A percentile compares a stretch with the other conserved stretches of the same genome.
These are phyloP conservation scores for Mortierella sp. DNA, from an alignment of 371 early-diverging fungal genomes.

Conservation along the genomic window DNA sequence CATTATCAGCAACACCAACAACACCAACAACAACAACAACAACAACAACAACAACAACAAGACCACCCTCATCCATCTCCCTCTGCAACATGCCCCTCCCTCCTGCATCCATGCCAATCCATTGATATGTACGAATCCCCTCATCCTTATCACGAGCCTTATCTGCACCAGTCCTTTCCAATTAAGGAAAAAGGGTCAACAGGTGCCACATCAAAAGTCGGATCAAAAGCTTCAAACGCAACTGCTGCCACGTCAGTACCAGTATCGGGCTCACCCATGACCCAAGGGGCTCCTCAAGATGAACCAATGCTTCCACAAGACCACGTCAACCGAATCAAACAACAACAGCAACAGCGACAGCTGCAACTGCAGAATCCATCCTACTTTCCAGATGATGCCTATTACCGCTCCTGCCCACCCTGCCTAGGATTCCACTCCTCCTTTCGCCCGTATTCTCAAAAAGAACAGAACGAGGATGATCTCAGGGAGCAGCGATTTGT, in stretches of 20 bases:
- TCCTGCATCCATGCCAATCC: constrained; percentile 11
- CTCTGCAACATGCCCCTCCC: constrained; percentile 11
- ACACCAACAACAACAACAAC: constrained; percentile 6
- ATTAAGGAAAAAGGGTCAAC: constrained; percentile 34
- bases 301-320: constrained; percentile 9
- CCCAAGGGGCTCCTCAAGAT: background rate
- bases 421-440: constrained; percentile 23
- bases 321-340: constrained; percentile 16
- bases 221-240: background rate
- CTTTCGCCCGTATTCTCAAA: background rate
- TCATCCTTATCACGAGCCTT: constrained; percentile 20
- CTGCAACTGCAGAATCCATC: background rate
- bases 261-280: background rate
- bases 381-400: constrained; percentile 13
- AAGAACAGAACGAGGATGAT: constrained; percentile 8
- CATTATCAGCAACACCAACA: constrained; percentile 1
- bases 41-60: constrained; percentile 4
- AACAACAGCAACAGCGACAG: background rate
- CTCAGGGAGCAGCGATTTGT: constrained; percentile 24
- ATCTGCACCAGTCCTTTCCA: constrained; percentile 17
- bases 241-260: background rate
- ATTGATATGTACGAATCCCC: constrained; percentile 7
- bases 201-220: background rate
- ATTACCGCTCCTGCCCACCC: constrained; percentile 20
- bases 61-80: constrained; percentile 1